phyloP scores from a whole-genome alignment of 768 basidiomycete species.

The Phanerodontia chrysosporium region DNA sequence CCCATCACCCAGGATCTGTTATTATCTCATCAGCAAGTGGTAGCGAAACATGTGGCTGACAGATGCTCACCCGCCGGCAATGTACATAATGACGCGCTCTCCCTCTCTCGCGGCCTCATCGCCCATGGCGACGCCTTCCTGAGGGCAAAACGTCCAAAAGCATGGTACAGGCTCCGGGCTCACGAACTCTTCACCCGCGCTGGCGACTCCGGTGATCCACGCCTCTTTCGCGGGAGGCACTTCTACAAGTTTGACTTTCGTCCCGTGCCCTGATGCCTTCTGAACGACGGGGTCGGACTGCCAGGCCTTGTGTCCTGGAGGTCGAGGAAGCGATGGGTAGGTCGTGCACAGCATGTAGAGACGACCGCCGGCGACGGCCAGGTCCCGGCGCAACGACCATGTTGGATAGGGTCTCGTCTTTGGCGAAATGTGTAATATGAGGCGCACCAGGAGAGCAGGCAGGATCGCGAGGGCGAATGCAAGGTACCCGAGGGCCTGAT shows the following conservation, averaged over 20 bases:
- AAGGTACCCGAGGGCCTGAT: not conserved
- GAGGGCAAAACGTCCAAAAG: constrained; percentile 8
- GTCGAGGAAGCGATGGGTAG: constrained; percentile 5
- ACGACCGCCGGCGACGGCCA: constrained; percentile 8
- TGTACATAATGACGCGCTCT: constrained; percentile 9
- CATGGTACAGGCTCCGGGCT: not conserved
- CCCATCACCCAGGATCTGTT: constrained; percentile 13
- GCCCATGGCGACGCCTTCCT: not conserved
- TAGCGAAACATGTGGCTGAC: not conserved
- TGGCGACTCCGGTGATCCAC: constrained; percentile 7
- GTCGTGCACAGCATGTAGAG: constrained; percentile 10
- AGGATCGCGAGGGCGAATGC: constrained; percentile 1
- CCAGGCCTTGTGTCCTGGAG: constrained; percentile 6
- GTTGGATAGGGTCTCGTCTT: constrained; percentile 1
- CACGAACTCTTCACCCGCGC: not conserved
- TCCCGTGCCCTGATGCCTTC: not conserved
- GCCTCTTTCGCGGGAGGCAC: constrained; percentile 1
- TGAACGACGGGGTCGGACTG: not conserved
- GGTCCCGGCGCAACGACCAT: constrained; percentile 7
- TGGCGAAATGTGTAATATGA: not conserved
- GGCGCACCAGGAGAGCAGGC: not conserved
- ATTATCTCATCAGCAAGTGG: not conserved
- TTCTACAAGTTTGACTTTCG: constrained; percentile 6
- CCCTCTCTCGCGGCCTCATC: not conserved
- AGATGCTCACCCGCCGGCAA: constrained; percentile 8